Evolutionary conservation across 1,139 yeast genomes (phyloP).

Genomic region (Yamadazyma dushanensis): DNA sequence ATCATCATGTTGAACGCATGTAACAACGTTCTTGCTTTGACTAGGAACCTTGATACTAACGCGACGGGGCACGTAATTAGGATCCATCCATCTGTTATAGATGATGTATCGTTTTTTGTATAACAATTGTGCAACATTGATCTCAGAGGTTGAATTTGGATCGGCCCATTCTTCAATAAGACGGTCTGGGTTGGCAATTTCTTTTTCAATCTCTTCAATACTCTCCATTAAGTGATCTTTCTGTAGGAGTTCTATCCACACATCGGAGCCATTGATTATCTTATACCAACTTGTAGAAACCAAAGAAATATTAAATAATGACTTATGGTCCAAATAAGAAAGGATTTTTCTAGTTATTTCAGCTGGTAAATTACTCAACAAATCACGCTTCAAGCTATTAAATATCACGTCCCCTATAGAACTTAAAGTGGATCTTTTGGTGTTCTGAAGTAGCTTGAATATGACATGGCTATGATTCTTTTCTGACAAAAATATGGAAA

Average conservation of each 20-base stretch:
- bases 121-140: slow-evolving; percentile 50
- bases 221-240: slow-evolving; percentile 50
- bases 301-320: slow-evolving; percentile 60
- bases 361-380: slow-evolving; percentile 67
- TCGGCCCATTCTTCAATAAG: slow-evolving; percentile 36
- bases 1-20: slow-evolving; percentile 91
- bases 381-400: slow-evolving; percentile 67
- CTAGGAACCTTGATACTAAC: slow-evolving; percentile 61
- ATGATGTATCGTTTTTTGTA: slow-evolving; percentile 69
- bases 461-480: slow-evolving; percentile 48
- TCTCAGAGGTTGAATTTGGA: slow-evolving; percentile 15
- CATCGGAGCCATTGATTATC: slow-evolving; percentile 56
- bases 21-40: slow-evolving; percentile 75
- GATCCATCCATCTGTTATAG: slow-evolving; percentile 80
- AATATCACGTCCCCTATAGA: slow-evolving; percentile 61
- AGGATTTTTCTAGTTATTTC: slow-evolving; percentile 78
- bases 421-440: slow-evolving; percentile 70
- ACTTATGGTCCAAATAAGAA: slow-evolving; percentile 59
- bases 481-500: slow-evolving; percentile 37
- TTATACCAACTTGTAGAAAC: slow-evolving; percentile 74
- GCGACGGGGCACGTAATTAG: slow-evolving; percentile 65
- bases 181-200: slow-evolving; percentile 27
- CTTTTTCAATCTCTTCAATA: slow-evolving; percentile 34
- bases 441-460: slow-evolving; percentile 62
- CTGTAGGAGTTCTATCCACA: slow-evolving; percentile 60